phyloP scores from a whole-genome alignment of 1,284 basidiomycete species.

The Fereydounia khargensis region DNA sequence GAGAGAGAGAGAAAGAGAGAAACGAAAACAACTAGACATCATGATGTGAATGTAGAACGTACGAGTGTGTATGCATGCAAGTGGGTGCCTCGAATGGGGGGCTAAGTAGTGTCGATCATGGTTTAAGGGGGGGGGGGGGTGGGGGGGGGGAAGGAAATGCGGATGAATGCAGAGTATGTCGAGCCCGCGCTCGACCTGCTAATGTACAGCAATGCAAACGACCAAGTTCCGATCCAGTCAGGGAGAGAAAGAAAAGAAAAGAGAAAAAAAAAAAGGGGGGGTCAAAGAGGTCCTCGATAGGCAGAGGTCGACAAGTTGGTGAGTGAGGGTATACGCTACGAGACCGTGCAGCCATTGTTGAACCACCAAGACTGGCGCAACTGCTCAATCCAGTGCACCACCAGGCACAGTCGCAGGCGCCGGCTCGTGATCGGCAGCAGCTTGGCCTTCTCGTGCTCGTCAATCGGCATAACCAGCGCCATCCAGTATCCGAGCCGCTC shows the following conservation, averaged over 20 bases:
- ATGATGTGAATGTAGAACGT: too few relatives aligned
- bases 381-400: conserved; percentile 90
- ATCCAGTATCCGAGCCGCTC: conserved; percentile 66
- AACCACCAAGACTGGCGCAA: conserved; percentile 61
- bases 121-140: too few relatives aligned
- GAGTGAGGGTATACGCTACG: conserved; percentile 1
- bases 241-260: too few relatives aligned
- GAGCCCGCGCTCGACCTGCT: too few relatives aligned
- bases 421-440: conserved; percentile 84
- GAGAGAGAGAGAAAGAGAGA: background rate
- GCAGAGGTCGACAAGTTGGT: background rate
- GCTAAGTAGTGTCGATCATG: too few relatives aligned
- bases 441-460: conserved; percentile 88
- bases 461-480: conserved; percentile 85
- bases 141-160: background rate
- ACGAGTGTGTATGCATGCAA: too few relatives aligned
- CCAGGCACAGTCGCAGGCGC: conserved; percentile 73
- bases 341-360: conserved; percentile 57
- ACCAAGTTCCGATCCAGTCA: too few relatives aligned
- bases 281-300: too few relatives aligned
- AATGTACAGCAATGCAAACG: too few relatives aligned
- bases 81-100: too few relatives aligned
- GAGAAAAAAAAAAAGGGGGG: too few relatives aligned
- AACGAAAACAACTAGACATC: background rate
- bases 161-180: background rate